Evolutionary conservation across 345 rosid genomes (phyloP).

Genomic region (Eutrema heterophyllum): DNA sequence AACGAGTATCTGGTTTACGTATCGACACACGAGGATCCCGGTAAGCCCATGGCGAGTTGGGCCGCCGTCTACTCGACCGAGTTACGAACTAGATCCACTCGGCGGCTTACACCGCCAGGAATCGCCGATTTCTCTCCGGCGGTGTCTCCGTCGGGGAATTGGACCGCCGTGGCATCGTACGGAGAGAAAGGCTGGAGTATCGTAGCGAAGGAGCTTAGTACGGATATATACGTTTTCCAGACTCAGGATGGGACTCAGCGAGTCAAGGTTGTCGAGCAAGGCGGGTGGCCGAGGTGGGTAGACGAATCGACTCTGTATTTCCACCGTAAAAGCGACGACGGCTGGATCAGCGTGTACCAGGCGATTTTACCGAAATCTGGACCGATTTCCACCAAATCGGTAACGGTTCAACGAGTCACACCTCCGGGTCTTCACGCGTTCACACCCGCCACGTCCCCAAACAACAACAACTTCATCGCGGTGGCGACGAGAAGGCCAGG

Average conservation of each 20-base stretch:
- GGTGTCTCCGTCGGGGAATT: constrained; percentile 67
- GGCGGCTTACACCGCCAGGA: constrained; percentile 57
- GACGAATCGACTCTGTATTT: constrained; percentile 70
- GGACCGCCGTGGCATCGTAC: constrained; percentile 78
- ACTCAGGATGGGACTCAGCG: constrained; percentile 70
- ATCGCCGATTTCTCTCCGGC: constrained; percentile 81
- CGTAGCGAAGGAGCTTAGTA: constrained; percentile 53
- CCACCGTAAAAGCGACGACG: constrained; percentile 58
- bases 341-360: constrained; percentile 75
- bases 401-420: constrained; percentile 55
- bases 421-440: constrained; percentile 81
- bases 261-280: constrained; percentile 64
- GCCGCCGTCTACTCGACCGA: constrained; percentile 73
- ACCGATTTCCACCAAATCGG: constrained; percentile 37
- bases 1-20: constrained; percentile 57
- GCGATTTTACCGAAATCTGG: constrained; percentile 45
- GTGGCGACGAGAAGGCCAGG: constrained; percentile 62
- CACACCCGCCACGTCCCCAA: constrained; percentile 87
- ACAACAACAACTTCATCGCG: constrained; percentile 66
- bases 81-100: constrained; percentile 50
- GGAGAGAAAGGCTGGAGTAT: constrained; percentile 62
- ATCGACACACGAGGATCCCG: constrained; percentile 70
- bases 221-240: constrained; percentile 69
- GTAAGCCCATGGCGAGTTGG: constrained; percentile 66
- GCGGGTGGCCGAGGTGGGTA: constrained; percentile 89